phyloP scores from a whole-genome alignment of 768 basidiomycete genomes.

The Mycena venus region DNA sequence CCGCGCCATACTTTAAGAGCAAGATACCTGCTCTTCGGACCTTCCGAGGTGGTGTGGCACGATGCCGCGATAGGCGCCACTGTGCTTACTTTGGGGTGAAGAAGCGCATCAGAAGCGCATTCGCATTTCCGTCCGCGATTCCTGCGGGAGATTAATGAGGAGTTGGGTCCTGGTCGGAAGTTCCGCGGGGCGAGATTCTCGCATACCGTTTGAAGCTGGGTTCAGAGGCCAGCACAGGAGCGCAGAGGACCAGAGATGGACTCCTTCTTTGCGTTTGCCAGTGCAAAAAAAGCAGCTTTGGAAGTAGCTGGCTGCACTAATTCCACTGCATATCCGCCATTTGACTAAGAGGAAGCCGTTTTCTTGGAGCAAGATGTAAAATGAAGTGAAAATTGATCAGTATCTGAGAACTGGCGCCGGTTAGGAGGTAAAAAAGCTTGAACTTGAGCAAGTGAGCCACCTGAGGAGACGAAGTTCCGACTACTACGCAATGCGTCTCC shows the following conservation, averaged over 20 bases:
- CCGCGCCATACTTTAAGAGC: constrained; percentile 10
- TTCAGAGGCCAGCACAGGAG: background rate
- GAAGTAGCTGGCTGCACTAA: background rate
- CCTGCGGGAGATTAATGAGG: constrained; percentile 2
- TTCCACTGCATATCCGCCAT: no score
- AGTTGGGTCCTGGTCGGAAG: background rate
- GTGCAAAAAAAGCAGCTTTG: background rate
- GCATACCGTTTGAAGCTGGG: background rate
- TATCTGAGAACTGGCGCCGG: no score
- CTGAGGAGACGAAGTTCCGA: no score
- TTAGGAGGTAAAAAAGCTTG: no score
- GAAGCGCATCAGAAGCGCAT: background rate
- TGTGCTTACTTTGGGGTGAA: background rate
- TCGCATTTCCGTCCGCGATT: background rate
- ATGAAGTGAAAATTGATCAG: no score
- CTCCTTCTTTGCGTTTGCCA: background rate
- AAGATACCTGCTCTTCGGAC: background rate
- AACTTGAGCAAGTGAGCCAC: no score
- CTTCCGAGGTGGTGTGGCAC: constrained; percentile 11
- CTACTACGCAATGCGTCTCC: no score
- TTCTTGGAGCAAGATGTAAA: no score
- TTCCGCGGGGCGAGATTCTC: background rate
- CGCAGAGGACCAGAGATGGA: background rate
- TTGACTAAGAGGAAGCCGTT: no score
- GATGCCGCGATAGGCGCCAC: background rate